phyloP scores from a whole-genome alignment of 1,284 basidiomycete genomes.

The Ganoderma sp. region DNA sequence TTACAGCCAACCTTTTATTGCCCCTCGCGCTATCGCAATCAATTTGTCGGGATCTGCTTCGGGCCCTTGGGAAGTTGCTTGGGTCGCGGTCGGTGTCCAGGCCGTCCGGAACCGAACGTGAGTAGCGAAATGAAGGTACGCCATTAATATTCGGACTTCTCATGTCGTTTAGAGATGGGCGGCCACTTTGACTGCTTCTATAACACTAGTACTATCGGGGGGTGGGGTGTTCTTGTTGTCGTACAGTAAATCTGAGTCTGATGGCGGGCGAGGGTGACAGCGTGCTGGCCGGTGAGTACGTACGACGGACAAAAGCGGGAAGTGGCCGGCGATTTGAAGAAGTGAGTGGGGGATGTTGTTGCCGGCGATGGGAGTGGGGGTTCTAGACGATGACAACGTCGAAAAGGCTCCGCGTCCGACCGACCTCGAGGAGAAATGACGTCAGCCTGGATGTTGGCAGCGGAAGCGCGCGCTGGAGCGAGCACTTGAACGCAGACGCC shows the following conservation, averaged over 20 bases:
- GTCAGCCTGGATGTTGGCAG: slow-evolving; percentile 27
- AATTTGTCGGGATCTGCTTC: background rate
- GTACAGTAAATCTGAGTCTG: background rate
- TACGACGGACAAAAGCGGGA: background rate
- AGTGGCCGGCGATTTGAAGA: background rate
- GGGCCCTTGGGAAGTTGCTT: background rate
- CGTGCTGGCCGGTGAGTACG: background rate
- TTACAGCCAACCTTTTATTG: slow-evolving; percentile 21
- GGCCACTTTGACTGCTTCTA: background rate
- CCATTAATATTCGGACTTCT: background rate
- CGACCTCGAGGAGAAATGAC: slow-evolving; percentile 16
- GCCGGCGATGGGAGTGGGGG: background rate
- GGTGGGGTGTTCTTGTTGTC: background rate
- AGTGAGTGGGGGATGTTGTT: background rate
- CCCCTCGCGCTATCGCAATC: slow-evolving; percentile 13
- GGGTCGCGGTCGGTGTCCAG: background rate
- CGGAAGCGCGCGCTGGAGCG: slow-evolving; percentile 22
- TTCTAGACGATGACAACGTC: background rate
- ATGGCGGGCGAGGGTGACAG: background rate
- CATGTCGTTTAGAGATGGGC: background rate
- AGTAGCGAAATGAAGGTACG: background rate
- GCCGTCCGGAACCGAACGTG: slow-evolving; percentile 1
- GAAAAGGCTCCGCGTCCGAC: too few relatives aligned
- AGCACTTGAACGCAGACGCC: slow-evolving; percentile 21
- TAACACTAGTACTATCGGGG: background rate